Evolutionary conservation across 495 filamentous ascomycete species (phyloP).

Genomic region (Neurospora sp.): DNA sequence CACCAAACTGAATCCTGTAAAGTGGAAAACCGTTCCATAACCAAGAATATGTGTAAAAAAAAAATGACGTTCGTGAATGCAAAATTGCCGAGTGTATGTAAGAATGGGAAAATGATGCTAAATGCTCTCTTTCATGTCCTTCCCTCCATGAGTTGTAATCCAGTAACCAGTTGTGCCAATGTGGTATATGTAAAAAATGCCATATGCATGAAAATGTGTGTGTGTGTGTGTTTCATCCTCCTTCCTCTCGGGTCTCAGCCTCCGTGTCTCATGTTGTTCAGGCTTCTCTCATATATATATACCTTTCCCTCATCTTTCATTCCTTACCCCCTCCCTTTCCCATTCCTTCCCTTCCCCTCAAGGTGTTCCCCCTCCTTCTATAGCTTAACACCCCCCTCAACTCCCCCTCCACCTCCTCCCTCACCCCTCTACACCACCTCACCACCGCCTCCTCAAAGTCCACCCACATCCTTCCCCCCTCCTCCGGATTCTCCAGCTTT

Average conservation of each 20-base stretch:
- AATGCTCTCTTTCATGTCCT: background rate
- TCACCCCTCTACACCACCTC: slow-evolving; percentile 65
- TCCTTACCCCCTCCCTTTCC: background rate
- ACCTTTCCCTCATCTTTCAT: background rate
- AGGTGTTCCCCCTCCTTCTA: background rate
- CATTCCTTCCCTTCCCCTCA: background rate
- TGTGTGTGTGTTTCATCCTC: background rate
- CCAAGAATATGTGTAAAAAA: too few species aligned
- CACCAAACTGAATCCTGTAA: too few species aligned
- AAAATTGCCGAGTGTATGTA: background rate
- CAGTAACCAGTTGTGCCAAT: background rate
- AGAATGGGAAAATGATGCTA: background rate
- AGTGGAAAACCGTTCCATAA: too few species aligned
- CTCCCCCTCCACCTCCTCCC: slow-evolving; percentile 58
- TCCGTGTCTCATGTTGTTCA: background rate
- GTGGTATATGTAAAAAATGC: background rate
- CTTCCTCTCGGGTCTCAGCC: background rate
- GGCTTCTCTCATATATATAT: background rate
- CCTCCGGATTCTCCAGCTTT: slow-evolving; percentile 26
- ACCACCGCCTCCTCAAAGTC: slow-evolving; percentile 72
- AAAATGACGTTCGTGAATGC: background rate
- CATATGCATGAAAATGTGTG: background rate
- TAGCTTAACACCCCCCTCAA: background rate
- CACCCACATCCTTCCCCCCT: slow-evolving; percentile 38
- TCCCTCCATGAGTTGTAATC: background rate